Percentiles rank a stretch among this genome's conserved stretches.
phyloP scores from a whole-genome alignment of 2,329 filamentous ascomycete species.

The Cladobotryum mycophilum region DNA sequence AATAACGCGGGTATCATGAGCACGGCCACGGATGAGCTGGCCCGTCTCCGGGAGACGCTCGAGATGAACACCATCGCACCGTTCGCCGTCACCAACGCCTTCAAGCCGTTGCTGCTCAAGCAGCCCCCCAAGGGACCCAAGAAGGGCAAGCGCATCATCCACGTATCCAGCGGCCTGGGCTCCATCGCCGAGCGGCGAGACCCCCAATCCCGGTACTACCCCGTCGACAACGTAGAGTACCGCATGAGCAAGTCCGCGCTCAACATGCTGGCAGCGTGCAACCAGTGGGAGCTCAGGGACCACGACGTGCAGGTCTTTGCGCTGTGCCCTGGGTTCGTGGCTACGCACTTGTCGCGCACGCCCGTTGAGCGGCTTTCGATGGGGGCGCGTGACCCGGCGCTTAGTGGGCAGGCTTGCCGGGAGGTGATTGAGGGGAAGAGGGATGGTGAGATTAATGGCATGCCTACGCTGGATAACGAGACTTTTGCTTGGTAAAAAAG shows the following conservation, averaged over 20 bases:
- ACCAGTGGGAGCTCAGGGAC: conserved; percentile 17
- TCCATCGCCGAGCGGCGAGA: conserved; percentile 22
- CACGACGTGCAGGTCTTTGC: conserved; percentile 26
- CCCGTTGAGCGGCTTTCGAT: conserved; percentile 10
- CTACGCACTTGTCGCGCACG: conserved; percentile 25
- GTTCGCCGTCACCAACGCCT: conserved; percentile 22
- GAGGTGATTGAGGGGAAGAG: conserved; percentile 12
- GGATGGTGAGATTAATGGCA: conserved; percentile 13
- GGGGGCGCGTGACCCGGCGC: conserved; percentile 3
- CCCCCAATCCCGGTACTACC: background rate
- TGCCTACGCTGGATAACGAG: conserved; percentile 1
- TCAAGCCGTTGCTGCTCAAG: conserved; percentile 27
- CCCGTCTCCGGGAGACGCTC: conserved; percentile 28
- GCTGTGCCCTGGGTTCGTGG: conserved; percentile 28
- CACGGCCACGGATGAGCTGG: conserved; percentile 29
- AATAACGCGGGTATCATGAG: conserved; percentile 36
- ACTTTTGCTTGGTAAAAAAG: conserved; percentile 2
- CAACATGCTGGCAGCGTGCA: conserved; percentile 29
- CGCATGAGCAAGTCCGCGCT: conserved; percentile 31
- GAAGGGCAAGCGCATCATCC: conserved; percentile 21
- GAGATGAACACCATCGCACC: conserved; percentile 35
- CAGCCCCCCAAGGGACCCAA: conserved; percentile 9
- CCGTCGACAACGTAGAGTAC: conserved; percentile 15
- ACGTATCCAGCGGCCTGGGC: conserved; percentile 28
- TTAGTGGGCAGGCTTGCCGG: conserved; percentile 7